phyloP scores from a whole-genome alignment of 495 filamentous ascomycete species.

The Penicillium salamii region DNA sequence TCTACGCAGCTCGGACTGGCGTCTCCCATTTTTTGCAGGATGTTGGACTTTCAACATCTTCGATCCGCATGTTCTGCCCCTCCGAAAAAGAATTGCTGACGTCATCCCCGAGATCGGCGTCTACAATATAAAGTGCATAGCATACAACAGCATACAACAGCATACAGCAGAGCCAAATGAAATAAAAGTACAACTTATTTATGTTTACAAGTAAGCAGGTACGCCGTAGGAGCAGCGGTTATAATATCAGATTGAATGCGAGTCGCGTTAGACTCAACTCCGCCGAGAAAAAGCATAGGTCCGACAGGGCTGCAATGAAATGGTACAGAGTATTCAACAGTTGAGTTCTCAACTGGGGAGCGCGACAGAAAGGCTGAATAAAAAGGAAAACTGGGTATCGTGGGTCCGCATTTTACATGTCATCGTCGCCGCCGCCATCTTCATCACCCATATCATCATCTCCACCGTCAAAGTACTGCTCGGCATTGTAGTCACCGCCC shows the following conservation, averaged over 20 bases:
- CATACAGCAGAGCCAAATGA: too few relatives aligned
- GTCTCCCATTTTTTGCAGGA: constrained; percentile 21
- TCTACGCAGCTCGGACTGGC: constrained; percentile 10
- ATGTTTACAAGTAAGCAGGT: too few relatives aligned
- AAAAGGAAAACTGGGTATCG: constrained; percentile 38
- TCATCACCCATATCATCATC: constrained; percentile 57
- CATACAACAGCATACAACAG: too few relatives aligned
- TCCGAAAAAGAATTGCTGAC: constrained; percentile 19
- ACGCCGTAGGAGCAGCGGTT: too few relatives aligned
- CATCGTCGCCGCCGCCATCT: constrained; percentile 51
- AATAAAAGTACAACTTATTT: too few relatives aligned
- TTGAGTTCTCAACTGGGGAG: constrained; percentile 7
- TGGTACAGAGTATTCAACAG: too few relatives aligned
- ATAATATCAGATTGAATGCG: too few relatives aligned
- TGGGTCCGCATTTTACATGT: constrained; percentile 33
- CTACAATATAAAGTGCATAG: too few relatives aligned
- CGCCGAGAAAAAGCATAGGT: not conserved
- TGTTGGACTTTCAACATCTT: not conserved
- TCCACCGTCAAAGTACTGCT: constrained; percentile 64
- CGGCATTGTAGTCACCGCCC: constrained; percentile 61
- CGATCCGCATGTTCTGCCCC: not conserved
- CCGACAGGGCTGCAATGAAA: not conserved
- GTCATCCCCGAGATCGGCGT: constrained; percentile 22
- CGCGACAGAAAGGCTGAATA: constrained; percentile 4
- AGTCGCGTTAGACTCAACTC: too few relatives aligned